Percentiles rank a stretch among this genome's conserved stretches.
These are phyloP conservation scores for Curvularia spicifera DNA, from an alignment of 2,329 filamentous ascomycete species.

Conservation along the genomic window DNA sequence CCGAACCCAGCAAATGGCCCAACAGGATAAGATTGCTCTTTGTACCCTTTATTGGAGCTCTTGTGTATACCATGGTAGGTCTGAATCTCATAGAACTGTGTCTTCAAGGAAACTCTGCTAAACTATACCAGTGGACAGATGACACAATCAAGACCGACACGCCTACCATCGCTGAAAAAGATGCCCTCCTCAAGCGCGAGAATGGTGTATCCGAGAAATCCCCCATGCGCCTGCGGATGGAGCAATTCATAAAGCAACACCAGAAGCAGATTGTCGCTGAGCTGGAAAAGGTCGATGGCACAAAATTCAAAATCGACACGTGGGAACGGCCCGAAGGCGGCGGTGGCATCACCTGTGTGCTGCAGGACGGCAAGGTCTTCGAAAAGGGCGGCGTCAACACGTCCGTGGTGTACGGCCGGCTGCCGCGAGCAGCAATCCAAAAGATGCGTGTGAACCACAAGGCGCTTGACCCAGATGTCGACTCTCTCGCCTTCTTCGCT, in stretches of 20 bases:
- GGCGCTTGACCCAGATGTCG: conserved; percentile 77
- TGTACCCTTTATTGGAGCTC: conserved; percentile 59
- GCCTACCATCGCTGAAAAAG: conserved; percentile 81
- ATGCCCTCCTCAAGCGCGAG: conserved; percentile 80
- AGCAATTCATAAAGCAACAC: conserved; percentile 91
- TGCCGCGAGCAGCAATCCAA: conserved; percentile 82
- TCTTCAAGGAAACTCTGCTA: neutral
- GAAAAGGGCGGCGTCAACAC: conserved; percentile 97
- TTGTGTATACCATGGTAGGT: conserved; percentile 67
- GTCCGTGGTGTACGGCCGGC: conserved; percentile 89
- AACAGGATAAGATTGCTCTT: conserved; percentile 54
- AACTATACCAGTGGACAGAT: conserved; percentile 40
- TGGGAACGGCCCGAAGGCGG: conserved; percentile 90
- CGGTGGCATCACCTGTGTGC: conserved; percentile 90
- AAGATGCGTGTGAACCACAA: conserved; percentile 92
- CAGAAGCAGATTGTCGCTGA: conserved; percentile 86
- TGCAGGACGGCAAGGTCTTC: conserved; percentile 96
- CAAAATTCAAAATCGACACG: conserved; percentile 79
- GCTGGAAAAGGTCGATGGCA: conserved; percentile 83
- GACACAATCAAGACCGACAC: conserved; percentile 59
- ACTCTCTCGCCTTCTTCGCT: conserved; percentile 92
- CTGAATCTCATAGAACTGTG: neutral
- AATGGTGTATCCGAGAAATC: conserved; percentile 76
- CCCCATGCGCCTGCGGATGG: conserved; percentile 97
- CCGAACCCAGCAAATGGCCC: conserved; percentile 45